phyloP scores from a whole-genome alignment of 371 early-diverging fungal genomes.

The Cladochytrium tenue region DNA sequence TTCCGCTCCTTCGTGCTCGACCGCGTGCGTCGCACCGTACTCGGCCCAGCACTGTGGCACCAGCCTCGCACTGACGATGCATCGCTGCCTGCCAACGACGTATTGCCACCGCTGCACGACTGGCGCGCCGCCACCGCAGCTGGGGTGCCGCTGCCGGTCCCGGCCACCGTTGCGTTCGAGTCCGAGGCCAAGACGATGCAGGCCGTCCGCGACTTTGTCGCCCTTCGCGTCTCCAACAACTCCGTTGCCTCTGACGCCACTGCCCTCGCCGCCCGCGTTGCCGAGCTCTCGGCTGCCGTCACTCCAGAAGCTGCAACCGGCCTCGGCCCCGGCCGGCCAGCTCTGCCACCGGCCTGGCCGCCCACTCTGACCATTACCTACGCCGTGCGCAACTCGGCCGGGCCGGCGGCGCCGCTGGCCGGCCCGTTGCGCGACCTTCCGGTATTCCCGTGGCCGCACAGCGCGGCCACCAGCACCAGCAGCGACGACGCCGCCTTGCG shows the following conservation, averaged over 20 bases:
- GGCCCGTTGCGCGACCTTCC: neutral
- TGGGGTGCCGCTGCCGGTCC: neutral
- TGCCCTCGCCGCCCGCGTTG: neutral
- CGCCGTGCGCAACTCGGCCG: neutral
- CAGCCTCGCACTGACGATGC: neutral
- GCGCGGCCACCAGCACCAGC: neutral
- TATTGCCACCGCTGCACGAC: neutral
- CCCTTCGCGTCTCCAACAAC: neutral
- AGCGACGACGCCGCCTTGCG: no score
- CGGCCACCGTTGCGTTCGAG: neutral
- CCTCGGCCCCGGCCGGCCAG: no score
- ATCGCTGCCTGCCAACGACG: neutral
- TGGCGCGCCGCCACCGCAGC: neutral
- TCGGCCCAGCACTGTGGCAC: neutral
- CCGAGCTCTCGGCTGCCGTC: neutral
- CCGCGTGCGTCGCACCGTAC: constrained; percentile 4
- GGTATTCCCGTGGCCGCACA: neutral
- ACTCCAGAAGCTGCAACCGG: neutral
- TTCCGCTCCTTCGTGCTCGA: constrained; percentile 22
- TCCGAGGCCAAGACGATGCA: neutral
- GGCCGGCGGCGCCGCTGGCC: neutral
- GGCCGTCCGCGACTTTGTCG: neutral
- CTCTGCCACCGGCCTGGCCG: no score
- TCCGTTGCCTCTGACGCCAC: neutral
- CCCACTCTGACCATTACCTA: constrained; percentile 13